Base-by-base conservation (phyloP, 2,329 filamentous ascomycete genomes). In the Exophiala lecanii-corni region DNA sequence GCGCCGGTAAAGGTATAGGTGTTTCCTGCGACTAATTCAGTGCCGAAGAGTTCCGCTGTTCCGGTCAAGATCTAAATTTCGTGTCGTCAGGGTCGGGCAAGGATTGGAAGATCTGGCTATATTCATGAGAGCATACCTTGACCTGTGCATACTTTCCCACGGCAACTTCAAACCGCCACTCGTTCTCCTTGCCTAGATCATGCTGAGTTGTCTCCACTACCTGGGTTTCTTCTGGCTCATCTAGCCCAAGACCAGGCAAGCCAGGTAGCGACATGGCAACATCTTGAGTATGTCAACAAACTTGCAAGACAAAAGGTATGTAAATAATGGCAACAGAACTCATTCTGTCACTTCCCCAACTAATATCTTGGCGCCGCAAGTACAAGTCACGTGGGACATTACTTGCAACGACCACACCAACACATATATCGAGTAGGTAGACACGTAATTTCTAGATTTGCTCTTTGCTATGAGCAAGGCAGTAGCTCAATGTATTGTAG, bases 21-120 rank as follows among this genome's bases (percentile, higher is more conserved):
- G 39, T 84, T 84, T 43, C 84, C 84, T 7, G 79, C 75, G 9
- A 89, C 89, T 32, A 98, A 83, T 68, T 98, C 92, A 42, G 91
- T 89, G 61, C 92, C 92, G 62, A 97, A 95, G 59, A 94, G 81
- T 65, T 98, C 92, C 36, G 91, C 92, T 1, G 83, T 88, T 49
- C 92, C 92, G 23, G 76, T 79, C 43, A 87, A 68, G 18, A 97
- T 73, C 70, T 89, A 9, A 9, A n/a, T n/a, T n/a, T n/a, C n/a
- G n/a, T n/a, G n/a, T n/a, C n/a, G n/a, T n/a, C n/a, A n/a, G n/a
- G n/a, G n/a, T n/a, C n/a, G n/a, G n/a, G n/a, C n/a, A n/a, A n/a
- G n/a, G n/a, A n/a, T n/a, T n/a, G n/a, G n/a, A n/a, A n/a, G n/a
- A n/a, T n/a, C n/a, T n/a, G n/a, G n/a, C n/a, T n/a, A n/a, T n/a